Percentiles rank a stretch among this genome's conserved stretches.
phyloP scores from a whole-genome alignment of 352 stramenopile species.

The Phytophthora cactorum region DNA sequence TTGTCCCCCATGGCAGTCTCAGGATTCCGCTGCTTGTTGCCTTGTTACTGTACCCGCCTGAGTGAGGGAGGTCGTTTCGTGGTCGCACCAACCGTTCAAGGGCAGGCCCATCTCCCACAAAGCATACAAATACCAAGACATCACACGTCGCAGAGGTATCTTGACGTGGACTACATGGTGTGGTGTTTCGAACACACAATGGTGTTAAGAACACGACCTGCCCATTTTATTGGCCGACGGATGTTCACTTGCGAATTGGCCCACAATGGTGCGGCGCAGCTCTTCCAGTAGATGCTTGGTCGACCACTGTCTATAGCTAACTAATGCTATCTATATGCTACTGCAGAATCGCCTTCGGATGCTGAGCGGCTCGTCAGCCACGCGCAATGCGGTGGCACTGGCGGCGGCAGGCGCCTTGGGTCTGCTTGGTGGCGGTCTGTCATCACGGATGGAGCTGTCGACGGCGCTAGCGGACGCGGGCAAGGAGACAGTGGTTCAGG shows the following conservation, averaged over 20 bases:
- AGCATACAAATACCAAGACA: slow-evolving; percentile 20
- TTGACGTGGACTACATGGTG: slow-evolving; percentile 19
- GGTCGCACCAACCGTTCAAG: slow-evolving; percentile 30
- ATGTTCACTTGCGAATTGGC: slow-evolving; percentile 9
- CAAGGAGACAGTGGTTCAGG: slow-evolving; percentile 6
- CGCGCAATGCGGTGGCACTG: slow-evolving; percentile 35
- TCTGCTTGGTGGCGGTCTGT: slow-evolving; percentile 36
- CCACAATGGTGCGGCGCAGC: slow-evolving; percentile 11
- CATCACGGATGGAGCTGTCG: slow-evolving; percentile 17
- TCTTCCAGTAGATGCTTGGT: background rate
- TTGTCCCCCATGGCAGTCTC: slow-evolving; percentile 50
- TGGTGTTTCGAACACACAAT: background rate
- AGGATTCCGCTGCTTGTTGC: background rate
- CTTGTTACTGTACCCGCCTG: background rate
- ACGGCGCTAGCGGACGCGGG: slow-evolving; percentile 15
- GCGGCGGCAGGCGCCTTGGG: slow-evolving; percentile 45
- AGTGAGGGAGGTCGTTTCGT: slow-evolving; percentile 15
- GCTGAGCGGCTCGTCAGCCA: slow-evolving; percentile 16
- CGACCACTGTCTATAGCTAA: background rate
- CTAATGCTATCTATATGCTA: slow-evolving; percentile 1
- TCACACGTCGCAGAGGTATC: slow-evolving; percentile 32
- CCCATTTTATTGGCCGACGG: slow-evolving; percentile 2
- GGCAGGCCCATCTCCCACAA: slow-evolving; percentile 7
- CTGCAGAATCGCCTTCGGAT: slow-evolving; percentile 45
- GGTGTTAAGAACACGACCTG: background rate